Conservation (phyloP, 148 eudicot genomes). For the Rhododendron molle region DNA sequence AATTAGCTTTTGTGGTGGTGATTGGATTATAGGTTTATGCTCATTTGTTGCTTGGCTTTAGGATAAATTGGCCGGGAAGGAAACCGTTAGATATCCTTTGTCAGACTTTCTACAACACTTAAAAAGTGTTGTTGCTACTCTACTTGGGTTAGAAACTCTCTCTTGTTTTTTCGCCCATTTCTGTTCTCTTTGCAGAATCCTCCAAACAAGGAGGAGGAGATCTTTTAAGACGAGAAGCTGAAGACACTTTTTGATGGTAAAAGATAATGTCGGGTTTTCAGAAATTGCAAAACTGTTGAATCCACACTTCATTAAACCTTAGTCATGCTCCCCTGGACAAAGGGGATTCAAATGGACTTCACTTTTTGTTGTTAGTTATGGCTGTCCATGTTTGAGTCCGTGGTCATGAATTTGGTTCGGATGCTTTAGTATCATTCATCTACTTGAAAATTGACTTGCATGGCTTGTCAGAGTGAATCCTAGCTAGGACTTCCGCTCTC, state of each 20-base stretch:
- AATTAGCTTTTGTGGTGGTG: neutral
- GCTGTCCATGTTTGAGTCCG: neutral
- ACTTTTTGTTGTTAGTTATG: neutral
- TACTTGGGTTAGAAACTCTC: neutral
- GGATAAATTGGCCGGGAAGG: neutral
- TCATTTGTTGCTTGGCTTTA: neutral
- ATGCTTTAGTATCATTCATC: neutral
- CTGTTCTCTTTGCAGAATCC: conserved; percentile 42
- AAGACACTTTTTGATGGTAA: conserved; percentile 40
- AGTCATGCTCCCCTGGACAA: conserved; percentile 5
- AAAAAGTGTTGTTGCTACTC: neutral
- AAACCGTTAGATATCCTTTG: neutral
- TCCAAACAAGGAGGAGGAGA: conserved; percentile 40
- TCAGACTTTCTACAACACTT: neutral
- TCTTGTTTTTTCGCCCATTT: neutral
- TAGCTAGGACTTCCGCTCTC: neutral
- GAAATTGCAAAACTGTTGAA: conserved; percentile 46
- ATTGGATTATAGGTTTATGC: neutral
- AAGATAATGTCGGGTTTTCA: conserved; percentile 41
- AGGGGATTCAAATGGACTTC: neutral
- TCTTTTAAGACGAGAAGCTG: conserved; percentile 57
- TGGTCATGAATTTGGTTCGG: neutral
- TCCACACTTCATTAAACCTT: conserved; percentile 39
- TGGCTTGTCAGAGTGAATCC: neutral
- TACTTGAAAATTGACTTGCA: neutral